Evolutionary conservation across 371 early-diverging fungal genomes (phyloP), one percentile per base, ranked within the genome.

Genomic region (Homolaphlyctis polyrhiza): DNA sequence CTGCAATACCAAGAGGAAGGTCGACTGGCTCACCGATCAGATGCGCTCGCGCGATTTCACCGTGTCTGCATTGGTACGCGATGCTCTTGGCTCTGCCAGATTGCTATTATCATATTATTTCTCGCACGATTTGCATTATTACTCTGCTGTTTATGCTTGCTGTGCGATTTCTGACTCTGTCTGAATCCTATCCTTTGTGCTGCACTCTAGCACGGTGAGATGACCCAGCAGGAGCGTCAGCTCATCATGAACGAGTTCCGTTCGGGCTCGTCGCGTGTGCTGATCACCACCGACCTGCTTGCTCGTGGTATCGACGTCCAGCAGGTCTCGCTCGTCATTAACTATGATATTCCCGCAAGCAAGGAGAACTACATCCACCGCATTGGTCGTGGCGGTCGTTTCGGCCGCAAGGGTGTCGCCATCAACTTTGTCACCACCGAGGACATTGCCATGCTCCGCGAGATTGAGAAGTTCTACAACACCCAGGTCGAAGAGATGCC

Each of bases 231-330:
- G 63, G 96, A 96, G 77, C 91, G 99, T 80, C 95, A 94, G 70
- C 86, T 91, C 49, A 94, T 97, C 69, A 94, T 99, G 95, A 87
- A 91, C 74, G 94, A 95, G 77, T 99, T 99, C 89, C 91, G 97
- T 48, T 88, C 88, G 64, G 96, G 95, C 57, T 57, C 62, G 49
- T 88, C 89, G 71, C 91, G 99, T 78, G 97, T 96, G 25, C 86
- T 99, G 63, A 96, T 99, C 65, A 92, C 99, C 71, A 99, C 99
- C 60, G 99, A 98, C 73, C 81, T 99, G 64, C 88, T 94, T 82
- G 98, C 98, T 54, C 91, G 99, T 79, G 99, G 99, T 82, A 96
- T 99, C 70, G 99, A 99, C 84, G 96, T 99, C 54, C 99, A 98
- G 84, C 97, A 98, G 76, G 96, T 99, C 8, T 97, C 98, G 57